Conservation (phyloP, 2,329 filamentous ascomycete species). For the Sporothrix inflata region DNA sequence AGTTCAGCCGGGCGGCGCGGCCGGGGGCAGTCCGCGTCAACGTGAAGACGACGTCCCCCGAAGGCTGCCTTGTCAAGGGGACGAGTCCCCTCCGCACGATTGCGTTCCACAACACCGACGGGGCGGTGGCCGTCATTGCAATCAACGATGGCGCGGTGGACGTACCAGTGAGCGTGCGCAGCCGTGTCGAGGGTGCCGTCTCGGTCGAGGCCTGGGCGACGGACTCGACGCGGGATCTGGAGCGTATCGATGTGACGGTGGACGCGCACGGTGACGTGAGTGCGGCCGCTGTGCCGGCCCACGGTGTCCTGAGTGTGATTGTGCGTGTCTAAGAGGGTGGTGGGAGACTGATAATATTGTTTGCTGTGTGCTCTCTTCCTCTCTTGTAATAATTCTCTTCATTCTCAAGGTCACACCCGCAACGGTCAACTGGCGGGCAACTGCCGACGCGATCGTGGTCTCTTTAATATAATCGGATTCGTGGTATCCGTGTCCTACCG, state of each 20-base stretch:
- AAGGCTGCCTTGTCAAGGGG: background rate
- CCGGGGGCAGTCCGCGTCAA: constrained; percentile 34
- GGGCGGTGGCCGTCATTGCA: constrained; percentile 30
- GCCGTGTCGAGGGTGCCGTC: constrained; percentile 24
- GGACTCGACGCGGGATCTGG: background rate
- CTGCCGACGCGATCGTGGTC: background rate
- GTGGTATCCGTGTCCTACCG: too few species aligned
- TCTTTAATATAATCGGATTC: background rate
- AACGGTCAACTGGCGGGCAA: too few species aligned
- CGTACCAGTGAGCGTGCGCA: background rate
- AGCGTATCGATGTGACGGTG: background rate
- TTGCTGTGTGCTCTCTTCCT: too few species aligned
- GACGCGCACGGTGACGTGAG: background rate
- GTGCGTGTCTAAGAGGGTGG: constrained; percentile 1
- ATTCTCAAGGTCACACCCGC: too few species aligned
- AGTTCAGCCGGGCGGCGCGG: constrained; percentile 34
- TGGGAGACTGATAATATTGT: background rate
- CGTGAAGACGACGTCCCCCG: background rate
- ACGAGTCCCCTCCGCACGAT: constrained; percentile 17
- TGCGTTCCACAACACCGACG: constrained; percentile 33
- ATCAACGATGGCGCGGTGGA: constrained; percentile 35
- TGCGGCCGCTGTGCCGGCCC: background rate
- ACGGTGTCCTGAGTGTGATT: constrained; percentile 10
- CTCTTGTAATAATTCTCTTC: too few species aligned
- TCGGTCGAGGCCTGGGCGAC: constrained; percentile 14